Evolutionary conservation across 2,329 filamentous ascomycete genomes (phyloP).

Genomic region (Fusarium oxysporum): DNA sequence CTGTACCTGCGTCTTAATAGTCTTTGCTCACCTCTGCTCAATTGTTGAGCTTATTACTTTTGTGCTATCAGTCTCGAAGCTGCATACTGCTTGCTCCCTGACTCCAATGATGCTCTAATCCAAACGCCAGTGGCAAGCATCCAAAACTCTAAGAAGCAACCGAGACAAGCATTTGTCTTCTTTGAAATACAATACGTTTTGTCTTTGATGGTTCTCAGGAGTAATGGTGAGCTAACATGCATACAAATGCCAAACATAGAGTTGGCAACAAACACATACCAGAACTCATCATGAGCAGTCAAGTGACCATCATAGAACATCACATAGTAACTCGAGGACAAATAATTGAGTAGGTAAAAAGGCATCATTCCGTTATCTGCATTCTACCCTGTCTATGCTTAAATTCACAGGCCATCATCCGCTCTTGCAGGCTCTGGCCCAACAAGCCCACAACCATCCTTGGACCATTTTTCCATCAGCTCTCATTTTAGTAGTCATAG

Average conservation of each 20-base stretch:
- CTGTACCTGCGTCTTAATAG: neutral
- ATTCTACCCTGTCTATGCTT: conserved; percentile 55
- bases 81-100: neutral
- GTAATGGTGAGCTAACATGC: too few relatives aligned
- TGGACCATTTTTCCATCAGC: conserved; percentile 40
- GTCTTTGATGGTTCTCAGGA: too few relatives aligned
- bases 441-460: conserved; percentile 38
- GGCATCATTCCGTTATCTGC: conserved; percentile 48
- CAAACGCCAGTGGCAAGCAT: neutral
- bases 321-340: neutral
- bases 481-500: conserved; percentile 46
- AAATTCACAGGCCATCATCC: conserved; percentile 47
- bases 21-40: too few relatives aligned
- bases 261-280: neutral
- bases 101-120: neutral
- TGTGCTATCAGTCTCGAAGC: rapidly evolving
- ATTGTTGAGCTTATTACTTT: neutral
- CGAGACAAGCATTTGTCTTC: neutral
- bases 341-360: conserved; percentile 38
- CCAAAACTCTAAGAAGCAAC: neutral
- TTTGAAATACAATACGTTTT: neutral
- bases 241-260: rapidly evolving
- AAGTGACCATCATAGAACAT: neutral
- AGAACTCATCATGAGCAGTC: neutral
- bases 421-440: conserved; percentile 41